These are phyloP conservation scores for Thuja plicata DNA, from an alignment of 83 land plant species.

Conservation along the genomic window DNA sequence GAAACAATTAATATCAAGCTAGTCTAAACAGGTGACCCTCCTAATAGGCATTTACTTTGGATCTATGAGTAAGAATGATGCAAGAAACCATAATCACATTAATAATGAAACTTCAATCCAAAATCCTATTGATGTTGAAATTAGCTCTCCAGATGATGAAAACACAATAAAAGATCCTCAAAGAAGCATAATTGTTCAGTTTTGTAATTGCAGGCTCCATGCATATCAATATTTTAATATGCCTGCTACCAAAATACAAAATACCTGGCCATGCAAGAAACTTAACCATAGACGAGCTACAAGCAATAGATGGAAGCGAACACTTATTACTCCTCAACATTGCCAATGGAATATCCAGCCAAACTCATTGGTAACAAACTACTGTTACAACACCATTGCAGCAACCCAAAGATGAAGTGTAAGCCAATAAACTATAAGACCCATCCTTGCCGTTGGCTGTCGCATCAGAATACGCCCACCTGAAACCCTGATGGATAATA, in stretches of 20 bases:
- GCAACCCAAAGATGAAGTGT: slow-evolving; percentile 68
- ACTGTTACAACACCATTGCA: slow-evolving; percentile 51
- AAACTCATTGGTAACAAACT: not conserved
- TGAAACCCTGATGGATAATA: slow-evolving; percentile 64
- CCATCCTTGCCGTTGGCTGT: slow-evolving; percentile 80
- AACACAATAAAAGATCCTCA: not conserved
- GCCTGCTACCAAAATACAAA: not conserved
- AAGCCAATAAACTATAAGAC: slow-evolving; percentile 82
- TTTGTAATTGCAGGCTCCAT: not conserved
- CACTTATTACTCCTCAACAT: not conserved
- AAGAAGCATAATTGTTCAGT: not conserved
- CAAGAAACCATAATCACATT: not conserved
- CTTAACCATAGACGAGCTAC: not conserved
- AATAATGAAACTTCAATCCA: not conserved
- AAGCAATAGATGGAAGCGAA: not conserved
- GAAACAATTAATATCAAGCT: not conserved
- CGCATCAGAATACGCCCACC: slow-evolving; percentile 86
- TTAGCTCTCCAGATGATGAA: not conserved
- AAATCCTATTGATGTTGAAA: not conserved
- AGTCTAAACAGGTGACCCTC: not conserved
- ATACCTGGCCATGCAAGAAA: slow-evolving; percentile 3
- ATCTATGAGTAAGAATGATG: not conserved
- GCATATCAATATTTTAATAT: not conserved
- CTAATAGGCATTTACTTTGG: not conserved
- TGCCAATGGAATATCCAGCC: not conserved